Evolutionary conservation across 2,329 filamentous ascomycete species (phyloP).

Genomic region (Ophiostoma sp.): DNA sequence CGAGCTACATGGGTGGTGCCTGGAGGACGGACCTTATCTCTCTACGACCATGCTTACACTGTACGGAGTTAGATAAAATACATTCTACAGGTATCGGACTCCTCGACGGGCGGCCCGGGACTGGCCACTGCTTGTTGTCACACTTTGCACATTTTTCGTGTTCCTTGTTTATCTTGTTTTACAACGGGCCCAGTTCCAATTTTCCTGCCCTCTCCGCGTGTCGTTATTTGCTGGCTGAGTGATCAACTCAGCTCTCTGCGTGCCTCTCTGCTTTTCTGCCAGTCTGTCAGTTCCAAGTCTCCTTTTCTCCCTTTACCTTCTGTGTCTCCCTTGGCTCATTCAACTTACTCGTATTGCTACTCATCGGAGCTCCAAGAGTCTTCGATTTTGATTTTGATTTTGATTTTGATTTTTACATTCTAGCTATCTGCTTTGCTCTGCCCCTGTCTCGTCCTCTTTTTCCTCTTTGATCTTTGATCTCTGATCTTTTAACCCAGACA

Average conservation of each 20-base stretch:
- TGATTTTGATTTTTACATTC: neutral
- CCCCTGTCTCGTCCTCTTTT: neutral
- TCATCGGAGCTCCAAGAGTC: no score
- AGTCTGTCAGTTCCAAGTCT: neutral
- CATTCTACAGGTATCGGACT: slow-evolving; percentile 4
- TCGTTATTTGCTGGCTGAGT: neutral
- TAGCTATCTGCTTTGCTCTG: neutral
- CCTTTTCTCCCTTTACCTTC: neutral
- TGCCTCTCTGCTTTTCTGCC: neutral
- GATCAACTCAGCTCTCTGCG: neutral
- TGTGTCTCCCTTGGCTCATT: neutral
- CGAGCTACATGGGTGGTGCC: neutral
- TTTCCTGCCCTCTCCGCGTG: neutral
- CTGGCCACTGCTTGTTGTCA: slow-evolving; percentile 1
- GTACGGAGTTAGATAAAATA: neutral
- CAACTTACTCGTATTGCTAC: neutral
- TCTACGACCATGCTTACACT: neutral
- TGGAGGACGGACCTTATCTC: slow-evolving; percentile 4
- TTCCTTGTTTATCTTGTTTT: slow-evolving; percentile 16
- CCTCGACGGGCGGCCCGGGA: slow-evolving; percentile 13
- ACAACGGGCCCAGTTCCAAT: slow-evolving; percentile 13
- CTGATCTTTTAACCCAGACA: neutral
- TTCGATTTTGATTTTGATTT: neutral
- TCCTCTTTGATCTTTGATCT: neutral
- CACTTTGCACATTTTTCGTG: neutral